A percentile compares a stretch with the other conserved stretches of the same genome.
phyloP scores from a whole-genome alignment of 805 yeast species.

The Ogataea methylovora region DNA sequence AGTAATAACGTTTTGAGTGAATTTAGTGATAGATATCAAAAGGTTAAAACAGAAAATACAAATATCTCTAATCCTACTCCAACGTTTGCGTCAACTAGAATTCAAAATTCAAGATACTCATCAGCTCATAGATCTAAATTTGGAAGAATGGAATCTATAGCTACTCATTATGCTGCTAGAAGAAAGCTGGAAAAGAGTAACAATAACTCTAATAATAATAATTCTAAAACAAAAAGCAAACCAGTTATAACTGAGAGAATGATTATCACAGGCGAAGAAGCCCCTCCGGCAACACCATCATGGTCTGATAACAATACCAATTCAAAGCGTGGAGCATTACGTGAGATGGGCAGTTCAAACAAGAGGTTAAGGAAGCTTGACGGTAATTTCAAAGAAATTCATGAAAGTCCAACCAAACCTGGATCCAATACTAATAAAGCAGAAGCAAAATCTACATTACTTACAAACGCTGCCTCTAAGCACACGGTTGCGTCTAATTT shows the following conservation, averaged over 20 bases:
- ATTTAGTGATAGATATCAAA: conserved; percentile 32
- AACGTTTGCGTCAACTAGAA: conserved; percentile 13
- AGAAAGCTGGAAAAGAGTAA: too few species aligned
- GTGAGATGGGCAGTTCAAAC: conserved; percentile 20
- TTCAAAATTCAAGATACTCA: conserved; percentile 30
- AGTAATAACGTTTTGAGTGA: conserved; percentile 39
- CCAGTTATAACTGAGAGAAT: background rate
- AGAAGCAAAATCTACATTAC: background rate
- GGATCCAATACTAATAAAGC: background rate
- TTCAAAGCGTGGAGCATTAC: conserved; percentile 14
- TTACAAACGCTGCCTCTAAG: background rate
- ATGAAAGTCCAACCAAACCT: conserved; percentile 19
- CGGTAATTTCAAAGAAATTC: conserved; percentile 20
- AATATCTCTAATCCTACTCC: conserved; percentile 13
- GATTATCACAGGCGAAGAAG: background rate
- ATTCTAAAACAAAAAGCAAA: background rate
- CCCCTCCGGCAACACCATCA: background rate
- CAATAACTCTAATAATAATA: too few species aligned
- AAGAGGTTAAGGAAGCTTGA: conserved; percentile 18
- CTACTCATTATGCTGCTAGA: conserved; percentile 38
- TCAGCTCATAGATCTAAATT: conserved; percentile 37
- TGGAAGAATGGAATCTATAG: conserved; percentile 43
- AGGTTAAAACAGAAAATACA: conserved; percentile 23
- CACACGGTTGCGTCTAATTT: background rate
- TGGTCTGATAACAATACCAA: too few species aligned